phyloP scores from a whole-genome alignment of 2,329 filamentous ascomycete species.

The Purpureocillium takamizusanense region DNA sequence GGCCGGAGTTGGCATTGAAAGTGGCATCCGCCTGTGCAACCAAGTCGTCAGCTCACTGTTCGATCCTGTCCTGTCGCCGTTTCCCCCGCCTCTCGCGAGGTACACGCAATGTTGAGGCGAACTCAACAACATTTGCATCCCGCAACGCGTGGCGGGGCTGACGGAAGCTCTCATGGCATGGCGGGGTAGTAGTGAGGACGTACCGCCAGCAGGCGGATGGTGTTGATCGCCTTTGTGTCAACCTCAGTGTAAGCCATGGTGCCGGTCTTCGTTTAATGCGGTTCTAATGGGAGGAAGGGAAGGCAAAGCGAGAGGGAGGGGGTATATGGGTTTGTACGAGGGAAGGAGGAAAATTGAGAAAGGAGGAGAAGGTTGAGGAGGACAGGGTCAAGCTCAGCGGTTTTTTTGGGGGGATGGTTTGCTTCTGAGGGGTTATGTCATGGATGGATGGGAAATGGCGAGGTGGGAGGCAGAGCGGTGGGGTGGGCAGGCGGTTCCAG shows the following conservation, averaged over 20 bases:
- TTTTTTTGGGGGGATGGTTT: conserved; percentile 1
- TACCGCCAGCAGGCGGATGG: conserved; percentile 93
- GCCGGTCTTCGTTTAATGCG: conserved; percentile 24
- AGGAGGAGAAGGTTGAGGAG: conserved; percentile 7
- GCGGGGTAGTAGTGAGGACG: conserved; percentile 41
- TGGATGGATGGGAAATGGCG: conserved; percentile 5
- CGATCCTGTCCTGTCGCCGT: background rate
- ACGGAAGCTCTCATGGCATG: conserved; percentile 20
- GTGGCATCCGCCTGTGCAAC: conserved; percentile 84
- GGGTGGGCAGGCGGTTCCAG: no score
- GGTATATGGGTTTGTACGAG: background rate
- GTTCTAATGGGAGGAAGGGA: conserved; percentile 11
- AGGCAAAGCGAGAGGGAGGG: conserved; percentile 8
- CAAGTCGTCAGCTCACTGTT: background rate
- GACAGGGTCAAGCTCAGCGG: conserved; percentile 1
- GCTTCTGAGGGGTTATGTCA: conserved; percentile 23
- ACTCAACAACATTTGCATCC: no score
- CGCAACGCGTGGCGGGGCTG: conserved; percentile 12
- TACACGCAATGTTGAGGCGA: no score
- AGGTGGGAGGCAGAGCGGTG: no score
- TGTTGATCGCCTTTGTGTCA: conserved; percentile 93
- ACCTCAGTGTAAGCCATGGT: conserved; percentile 82
- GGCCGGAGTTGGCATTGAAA: conserved; percentile 89
- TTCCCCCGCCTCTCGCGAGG: no score
- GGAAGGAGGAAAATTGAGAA: conserved; percentile 12